Conservation (phyloP, 805 yeast species). For the Zygosaccharomyces kombuchaensis region DNA sequence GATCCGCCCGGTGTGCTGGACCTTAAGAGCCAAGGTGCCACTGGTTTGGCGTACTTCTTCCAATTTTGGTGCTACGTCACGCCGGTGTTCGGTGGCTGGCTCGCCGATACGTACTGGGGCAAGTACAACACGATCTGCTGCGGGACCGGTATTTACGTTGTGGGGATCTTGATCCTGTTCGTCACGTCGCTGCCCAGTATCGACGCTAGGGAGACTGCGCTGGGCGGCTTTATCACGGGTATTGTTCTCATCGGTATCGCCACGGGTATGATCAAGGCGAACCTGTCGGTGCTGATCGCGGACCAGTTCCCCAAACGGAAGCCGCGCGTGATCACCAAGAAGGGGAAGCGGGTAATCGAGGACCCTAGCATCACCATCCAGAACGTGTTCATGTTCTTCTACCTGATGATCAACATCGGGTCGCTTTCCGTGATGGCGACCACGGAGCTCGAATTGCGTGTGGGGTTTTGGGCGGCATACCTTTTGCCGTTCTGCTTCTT, state of each 20-base stretch:
- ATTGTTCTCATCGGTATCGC: slow-evolving; percentile 60
- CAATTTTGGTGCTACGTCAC: slow-evolving; percentile 81
- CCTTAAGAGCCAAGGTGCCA: slow-evolving; percentile 58
- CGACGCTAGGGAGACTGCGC: slow-evolving; percentile 47
- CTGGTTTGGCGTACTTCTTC: slow-evolving; percentile 68
- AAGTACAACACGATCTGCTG: slow-evolving; percentile 63
- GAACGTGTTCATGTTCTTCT: slow-evolving; percentile 70
- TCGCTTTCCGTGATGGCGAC: slow-evolving; percentile 73
- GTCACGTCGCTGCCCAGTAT: slow-evolving; percentile 62
- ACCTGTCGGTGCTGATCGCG: slow-evolving; percentile 65
- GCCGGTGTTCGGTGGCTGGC: slow-evolving; percentile 70
- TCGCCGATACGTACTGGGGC: slow-evolving; percentile 73
- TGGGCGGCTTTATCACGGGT: slow-evolving; percentile 53
- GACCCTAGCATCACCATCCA: slow-evolving; percentile 71
- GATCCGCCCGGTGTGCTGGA: slow-evolving; percentile 52
- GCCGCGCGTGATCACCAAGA: slow-evolving; percentile 52
- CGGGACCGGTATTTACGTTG: slow-evolving; percentile 54
- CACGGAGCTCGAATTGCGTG: slow-evolving; percentile 60
- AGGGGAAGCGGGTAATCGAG: slow-evolving; percentile 63
- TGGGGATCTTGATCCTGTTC: slow-evolving; percentile 61
- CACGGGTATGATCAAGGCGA: slow-evolving; percentile 77
- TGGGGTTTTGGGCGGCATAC: slow-evolving; percentile 74
- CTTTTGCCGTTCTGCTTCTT: slow-evolving; percentile 67
- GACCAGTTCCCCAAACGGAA: slow-evolving; percentile 63
- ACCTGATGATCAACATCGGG: slow-evolving; percentile 72